phyloP scores from a whole-genome alignment of 1,284 basidiomycete genomes.

The Takashimella tepidaria region DNA sequence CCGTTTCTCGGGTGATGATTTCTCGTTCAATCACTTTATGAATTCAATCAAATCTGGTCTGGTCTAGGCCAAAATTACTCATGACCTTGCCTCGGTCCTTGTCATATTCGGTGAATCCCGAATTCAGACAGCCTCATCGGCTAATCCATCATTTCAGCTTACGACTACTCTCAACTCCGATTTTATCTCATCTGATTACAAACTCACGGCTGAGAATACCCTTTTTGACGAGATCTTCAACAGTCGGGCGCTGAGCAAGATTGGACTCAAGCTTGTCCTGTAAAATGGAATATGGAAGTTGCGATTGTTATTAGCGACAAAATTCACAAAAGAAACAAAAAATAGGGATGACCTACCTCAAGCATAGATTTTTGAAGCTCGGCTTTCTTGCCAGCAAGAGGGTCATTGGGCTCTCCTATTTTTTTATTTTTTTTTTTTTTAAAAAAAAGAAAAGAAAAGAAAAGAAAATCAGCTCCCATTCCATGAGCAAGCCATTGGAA shows the following conservation, averaged over 20 bases:
- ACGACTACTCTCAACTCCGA: too few relatives aligned
- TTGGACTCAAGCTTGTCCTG: constrained; percentile 66
- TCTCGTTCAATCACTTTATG: too few relatives aligned
- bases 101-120: too few relatives aligned
- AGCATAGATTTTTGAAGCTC: constrained; percentile 63
- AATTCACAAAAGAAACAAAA: too few relatives aligned
- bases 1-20: too few relatives aligned
- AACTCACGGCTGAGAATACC: constrained; percentile 61
- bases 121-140: neutral
- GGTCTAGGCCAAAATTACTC: too few relatives aligned
- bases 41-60: too few relatives aligned
- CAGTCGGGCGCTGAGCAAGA: constrained; percentile 59
- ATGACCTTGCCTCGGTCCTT: too few relatives aligned
- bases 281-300: neutral
- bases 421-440: neutral
- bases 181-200: too few relatives aligned
- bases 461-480: constrained; percentile 4
- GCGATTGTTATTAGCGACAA: too few relatives aligned
- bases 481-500: too few relatives aligned
- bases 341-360: constrained; percentile 54
- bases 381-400: constrained; percentile 64
- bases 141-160: too few relatives aligned
- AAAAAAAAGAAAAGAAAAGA: constrained; percentile 1
- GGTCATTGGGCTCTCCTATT: constrained; percentile 53
- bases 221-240: constrained; percentile 64